These are phyloP conservation scores for Polygonum aviculare DNA, from an alignment of 148 eudicot species.

Conservation along the genomic window DNA sequence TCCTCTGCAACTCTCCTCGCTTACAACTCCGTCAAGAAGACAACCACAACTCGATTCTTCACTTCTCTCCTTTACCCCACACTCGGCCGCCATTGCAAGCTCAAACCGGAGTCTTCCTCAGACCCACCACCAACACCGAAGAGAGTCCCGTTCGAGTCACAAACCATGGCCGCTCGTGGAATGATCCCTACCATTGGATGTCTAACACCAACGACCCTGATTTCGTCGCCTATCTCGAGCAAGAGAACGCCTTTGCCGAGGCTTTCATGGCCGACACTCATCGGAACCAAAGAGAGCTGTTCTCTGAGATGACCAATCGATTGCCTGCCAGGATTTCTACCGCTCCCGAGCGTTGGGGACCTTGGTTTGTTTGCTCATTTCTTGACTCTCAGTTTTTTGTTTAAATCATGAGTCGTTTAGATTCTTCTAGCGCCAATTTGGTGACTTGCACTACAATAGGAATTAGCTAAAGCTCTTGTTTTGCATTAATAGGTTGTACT, in stretches of 20 bases:
- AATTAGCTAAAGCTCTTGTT: background rate
- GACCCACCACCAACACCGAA: constrained; percentile 52
- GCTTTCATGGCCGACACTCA: constrained; percentile 63
- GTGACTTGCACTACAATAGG: background rate
- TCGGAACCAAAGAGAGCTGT: constrained; percentile 31
- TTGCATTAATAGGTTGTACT: constrained; percentile 43
- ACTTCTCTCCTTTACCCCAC: constrained; percentile 30
- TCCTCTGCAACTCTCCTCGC: background rate
- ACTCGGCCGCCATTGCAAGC: constrained; percentile 16
- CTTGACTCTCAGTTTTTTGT: background rate
- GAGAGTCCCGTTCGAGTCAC: constrained; percentile 53
- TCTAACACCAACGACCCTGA: constrained; percentile 66
- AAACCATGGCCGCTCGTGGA: constrained; percentile 54
- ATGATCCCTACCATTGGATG: constrained; percentile 97
- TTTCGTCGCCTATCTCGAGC: constrained; percentile 40
- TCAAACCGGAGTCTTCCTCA: constrained; percentile 10
- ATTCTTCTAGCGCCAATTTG: background rate
- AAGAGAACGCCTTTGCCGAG: constrained; percentile 62
- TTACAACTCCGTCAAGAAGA: constrained; percentile 8
- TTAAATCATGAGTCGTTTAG: background rate
- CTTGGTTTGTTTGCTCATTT: constrained; percentile 57
- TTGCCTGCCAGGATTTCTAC: constrained; percentile 50
- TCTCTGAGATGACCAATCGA: constrained; percentile 52
- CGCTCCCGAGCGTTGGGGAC: constrained; percentile 77
- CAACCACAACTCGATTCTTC: background rate